Base-by-base conservation (phyloP, 352 stramenopile species). In the Phytophthora kernoviae region DNA sequence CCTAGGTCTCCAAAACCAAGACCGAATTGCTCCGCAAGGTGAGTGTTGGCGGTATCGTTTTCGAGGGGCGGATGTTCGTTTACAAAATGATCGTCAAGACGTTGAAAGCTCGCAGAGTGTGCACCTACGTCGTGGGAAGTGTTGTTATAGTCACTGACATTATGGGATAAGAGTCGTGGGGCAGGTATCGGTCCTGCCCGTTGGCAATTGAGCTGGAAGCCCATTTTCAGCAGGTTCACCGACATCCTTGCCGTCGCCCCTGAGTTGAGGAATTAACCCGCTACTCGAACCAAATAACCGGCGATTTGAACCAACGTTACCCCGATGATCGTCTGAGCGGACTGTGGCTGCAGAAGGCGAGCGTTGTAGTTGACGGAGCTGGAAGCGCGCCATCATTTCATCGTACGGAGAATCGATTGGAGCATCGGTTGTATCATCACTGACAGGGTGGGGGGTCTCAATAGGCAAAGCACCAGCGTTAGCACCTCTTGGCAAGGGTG, bases 351-450 rank as follows among this genome's bases (percentile, higher is more conserved):
- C 58, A 1, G 62, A 69, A 1, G 67, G 46, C 1, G 47, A 50
- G 2, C 57, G 58, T 37, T 67, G 54, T 15, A 79, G n/a, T 27
- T 65, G 60, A 10, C 75, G 69, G 22, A 85, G 70, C 57, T 85
- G 72, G 56, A 85, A 85, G 3, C 75, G 72, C 18, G 54, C 50
- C 66, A 85, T 77, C 72, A 85, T 82, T 52, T 85, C 72, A 1
- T 70, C 61, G 56, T 85, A 82, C 5, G 55, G 62, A 3, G 62
- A 54, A 26, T 70, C 62, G 5, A 22, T 65, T 42, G 55, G 21
- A 1, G 30, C 20, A 9, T 30, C 36, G 2, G 41, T 5, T 11
- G 12, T 5, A 9, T 15, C 48, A 17, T 36, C 22, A n/a, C 21
- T 34, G 10, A 17, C 5, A 14, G 36, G 32, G 18, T 54, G 55